phyloP scores from a whole-genome alignment of 2,329 filamentous ascomycete genomes.

The Aspergillus sp. region DNA sequence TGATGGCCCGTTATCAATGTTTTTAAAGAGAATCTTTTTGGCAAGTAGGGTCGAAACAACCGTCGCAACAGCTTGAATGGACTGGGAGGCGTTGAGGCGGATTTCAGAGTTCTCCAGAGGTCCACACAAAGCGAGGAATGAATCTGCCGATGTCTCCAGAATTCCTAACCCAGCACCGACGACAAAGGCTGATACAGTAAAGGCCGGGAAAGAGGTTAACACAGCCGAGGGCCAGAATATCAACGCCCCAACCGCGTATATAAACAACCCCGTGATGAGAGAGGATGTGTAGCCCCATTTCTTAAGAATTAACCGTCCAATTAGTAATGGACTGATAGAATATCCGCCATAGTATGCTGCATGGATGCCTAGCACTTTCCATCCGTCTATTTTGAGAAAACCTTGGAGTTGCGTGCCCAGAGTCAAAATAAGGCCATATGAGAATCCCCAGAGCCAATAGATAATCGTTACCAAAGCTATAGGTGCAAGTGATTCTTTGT shows the following conservation, averaged over 20 bases:
- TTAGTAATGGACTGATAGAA: slow-evolving; percentile 50
- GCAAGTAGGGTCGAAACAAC: slow-evolving; percentile 57
- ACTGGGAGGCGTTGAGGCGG: slow-evolving; percentile 57
- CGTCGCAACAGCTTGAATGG: slow-evolving; percentile 56
- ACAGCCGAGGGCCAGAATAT: slow-evolving; percentile 64
- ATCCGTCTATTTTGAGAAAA: slow-evolving; percentile 37
- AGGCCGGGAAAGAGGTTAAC: slow-evolving; percentile 56
- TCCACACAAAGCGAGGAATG: slow-evolving; percentile 59
- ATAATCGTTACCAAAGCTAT: slow-evolving; percentile 67
- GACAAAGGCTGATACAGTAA: slow-evolving; percentile 59
- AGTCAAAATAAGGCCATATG: slow-evolving; percentile 79
- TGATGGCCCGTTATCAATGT: slow-evolving; percentile 43
- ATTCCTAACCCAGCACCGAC: slow-evolving; percentile 57
- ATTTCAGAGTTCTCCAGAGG: slow-evolving; percentile 57
- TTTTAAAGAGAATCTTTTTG: slow-evolving; percentile 53
- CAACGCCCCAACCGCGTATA: slow-evolving; percentile 58
- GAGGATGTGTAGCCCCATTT: slow-evolving; percentile 59
- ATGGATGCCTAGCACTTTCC: slow-evolving; percentile 47
- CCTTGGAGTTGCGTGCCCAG: slow-evolving; percentile 63
- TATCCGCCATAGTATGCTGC: slow-evolving; percentile 59
- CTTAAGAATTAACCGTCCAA: slow-evolving; percentile 52
- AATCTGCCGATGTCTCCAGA: slow-evolving; percentile 57
- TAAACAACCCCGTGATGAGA: slow-evolving; percentile 55
- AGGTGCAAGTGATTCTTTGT: slow-evolving; percentile 53
- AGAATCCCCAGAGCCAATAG: slow-evolving; percentile 87